Conservation (phyloP, 345 rosid genomes). For the Syzygium grande region DNA sequence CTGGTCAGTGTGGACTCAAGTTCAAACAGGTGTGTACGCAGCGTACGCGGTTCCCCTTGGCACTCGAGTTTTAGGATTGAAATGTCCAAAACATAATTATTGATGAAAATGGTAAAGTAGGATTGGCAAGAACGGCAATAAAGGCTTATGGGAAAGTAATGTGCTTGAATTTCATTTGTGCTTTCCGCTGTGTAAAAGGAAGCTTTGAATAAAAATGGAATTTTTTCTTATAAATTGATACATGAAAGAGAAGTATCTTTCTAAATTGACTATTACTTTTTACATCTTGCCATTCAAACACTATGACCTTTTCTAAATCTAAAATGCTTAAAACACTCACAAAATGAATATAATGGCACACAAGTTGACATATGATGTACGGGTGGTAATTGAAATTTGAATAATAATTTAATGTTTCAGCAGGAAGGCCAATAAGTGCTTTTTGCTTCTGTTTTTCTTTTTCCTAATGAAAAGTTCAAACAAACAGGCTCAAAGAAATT, state of each 20-base stretch:
- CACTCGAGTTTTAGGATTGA: background rate
- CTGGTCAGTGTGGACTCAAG: background rate
- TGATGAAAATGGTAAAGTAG: no score
- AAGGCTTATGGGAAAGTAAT: background rate
- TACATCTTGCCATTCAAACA: background rate
- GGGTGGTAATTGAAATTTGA: background rate
- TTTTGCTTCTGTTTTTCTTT: background rate
- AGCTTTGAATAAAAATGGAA: background rate
- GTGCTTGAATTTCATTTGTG: background rate
- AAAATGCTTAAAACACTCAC: background rate
- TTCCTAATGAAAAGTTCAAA: no score
- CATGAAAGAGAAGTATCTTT: background rate
- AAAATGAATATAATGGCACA: background rate
- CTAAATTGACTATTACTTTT: rapidly evolving
- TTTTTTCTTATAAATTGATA: background rate
- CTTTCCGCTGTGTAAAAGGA: background rate
- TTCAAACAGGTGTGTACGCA: background rate
- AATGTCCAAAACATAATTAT: background rate
- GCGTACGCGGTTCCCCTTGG: background rate
- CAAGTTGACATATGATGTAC: no score
- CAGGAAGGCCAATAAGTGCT: background rate
- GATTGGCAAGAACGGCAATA: background rate
- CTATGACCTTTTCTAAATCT: no score
- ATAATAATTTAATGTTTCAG: background rate
- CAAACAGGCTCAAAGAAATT: no score